Evolutionary conservation across 495 filamentous ascomycete genomes (phyloP).

Genomic region (Amorphotheca resinae): DNA sequence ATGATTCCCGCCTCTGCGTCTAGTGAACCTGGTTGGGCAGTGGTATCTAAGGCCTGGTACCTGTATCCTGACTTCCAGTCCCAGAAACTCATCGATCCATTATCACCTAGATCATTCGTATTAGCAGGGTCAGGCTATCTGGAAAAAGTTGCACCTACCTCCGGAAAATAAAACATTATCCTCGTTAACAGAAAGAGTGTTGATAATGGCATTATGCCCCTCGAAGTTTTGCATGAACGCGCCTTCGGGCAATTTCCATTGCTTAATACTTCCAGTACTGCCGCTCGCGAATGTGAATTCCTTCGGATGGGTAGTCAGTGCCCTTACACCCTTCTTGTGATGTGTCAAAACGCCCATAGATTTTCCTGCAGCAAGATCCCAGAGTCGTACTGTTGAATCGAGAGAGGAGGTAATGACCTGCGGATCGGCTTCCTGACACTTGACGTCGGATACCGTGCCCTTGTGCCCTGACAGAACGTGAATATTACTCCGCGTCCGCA

Average conservation of each 20-base stretch:
- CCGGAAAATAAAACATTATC: slow-evolving; percentile 93
- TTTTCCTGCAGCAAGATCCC: slow-evolving; percentile 94
- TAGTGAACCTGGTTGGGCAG: slow-evolving; percentile 84
- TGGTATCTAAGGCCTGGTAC: slow-evolving; percentile 79
- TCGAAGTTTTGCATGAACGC: slow-evolving; percentile 99
- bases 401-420: slow-evolving; percentile 88
- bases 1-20: slow-evolving; percentile 93
- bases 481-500: slow-evolving; percentile 90
- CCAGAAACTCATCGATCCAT: slow-evolving; percentile 95
- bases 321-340: slow-evolving; percentile 93
- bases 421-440: slow-evolving; percentile 92
- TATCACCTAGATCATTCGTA: slow-evolving; percentile 42
- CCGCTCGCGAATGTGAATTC: slow-evolving; percentile 96
- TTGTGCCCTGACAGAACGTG: slow-evolving; percentile 88
- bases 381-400: slow-evolving; percentile 84
- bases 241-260: slow-evolving; percentile 98
- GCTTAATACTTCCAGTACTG: slow-evolving; percentile 89
- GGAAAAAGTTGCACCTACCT: slow-evolving; percentile 24
- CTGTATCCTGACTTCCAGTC: slow-evolving; percentile 96
- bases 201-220: slow-evolving; percentile 91
- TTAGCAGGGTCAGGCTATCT: background rate
- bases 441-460: slow-evolving; percentile 74
- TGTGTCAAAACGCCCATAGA: slow-evolving; percentile 93
- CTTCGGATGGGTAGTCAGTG: slow-evolving; percentile 72
- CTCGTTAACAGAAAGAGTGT: slow-evolving; percentile 85